phyloP scores from a whole-genome alignment of 768 basidiomycete genomes.

The Boletus edulis region DNA sequence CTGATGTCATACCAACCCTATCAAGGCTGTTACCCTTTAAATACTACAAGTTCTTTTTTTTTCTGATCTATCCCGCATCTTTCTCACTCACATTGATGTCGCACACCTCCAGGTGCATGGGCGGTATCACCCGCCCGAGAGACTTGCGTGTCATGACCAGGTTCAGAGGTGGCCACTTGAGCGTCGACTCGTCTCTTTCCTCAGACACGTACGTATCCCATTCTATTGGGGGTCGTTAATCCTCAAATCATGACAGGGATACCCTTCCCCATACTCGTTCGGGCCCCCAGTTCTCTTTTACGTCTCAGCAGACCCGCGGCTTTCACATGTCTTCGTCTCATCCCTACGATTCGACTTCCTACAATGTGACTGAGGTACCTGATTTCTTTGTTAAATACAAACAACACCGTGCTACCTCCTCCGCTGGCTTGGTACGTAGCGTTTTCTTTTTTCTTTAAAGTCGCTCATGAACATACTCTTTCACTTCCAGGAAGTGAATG shows the following conservation, averaged over 20 bases:
- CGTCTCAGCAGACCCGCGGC: conserved; percentile 14
- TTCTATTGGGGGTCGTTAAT: conserved; percentile 31
- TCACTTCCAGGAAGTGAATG: not conserved
- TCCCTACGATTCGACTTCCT: conserved; percentile 24
- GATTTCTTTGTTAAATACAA: conserved; percentile 30
- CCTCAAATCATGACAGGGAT: conserved; percentile 27
- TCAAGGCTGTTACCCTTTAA: conserved; percentile 6
- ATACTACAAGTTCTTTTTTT: not conserved
- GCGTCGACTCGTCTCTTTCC: conserved; percentile 13
- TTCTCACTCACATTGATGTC: conserved; percentile 11
- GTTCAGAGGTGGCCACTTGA: conserved; percentile 35
- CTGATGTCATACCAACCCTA: conserved; percentile 23
- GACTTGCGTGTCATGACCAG: conserved; percentile 37
- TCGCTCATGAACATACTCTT: not conserved
- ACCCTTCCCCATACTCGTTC: conserved; percentile 19
- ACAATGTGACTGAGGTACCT: conserved; percentile 24
- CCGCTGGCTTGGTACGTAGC: conserved; percentile 7
- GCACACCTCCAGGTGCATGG: conserved; percentile 32
- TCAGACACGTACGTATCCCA: conserved; percentile 37
- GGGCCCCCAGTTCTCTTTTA: not conserved
- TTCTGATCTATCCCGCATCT: not conserved
- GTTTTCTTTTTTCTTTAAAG: too few relatives aligned
- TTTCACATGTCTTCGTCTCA: conserved; percentile 25
- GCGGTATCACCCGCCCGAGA: conserved; percentile 39
- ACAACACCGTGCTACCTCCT: conserved; percentile 11